Evolutionary conservation across 2,329 filamentous ascomycete species (phyloP), one percentile per base, ranked within the genome.

Genomic region (Hypomyces rosellus): DNA sequence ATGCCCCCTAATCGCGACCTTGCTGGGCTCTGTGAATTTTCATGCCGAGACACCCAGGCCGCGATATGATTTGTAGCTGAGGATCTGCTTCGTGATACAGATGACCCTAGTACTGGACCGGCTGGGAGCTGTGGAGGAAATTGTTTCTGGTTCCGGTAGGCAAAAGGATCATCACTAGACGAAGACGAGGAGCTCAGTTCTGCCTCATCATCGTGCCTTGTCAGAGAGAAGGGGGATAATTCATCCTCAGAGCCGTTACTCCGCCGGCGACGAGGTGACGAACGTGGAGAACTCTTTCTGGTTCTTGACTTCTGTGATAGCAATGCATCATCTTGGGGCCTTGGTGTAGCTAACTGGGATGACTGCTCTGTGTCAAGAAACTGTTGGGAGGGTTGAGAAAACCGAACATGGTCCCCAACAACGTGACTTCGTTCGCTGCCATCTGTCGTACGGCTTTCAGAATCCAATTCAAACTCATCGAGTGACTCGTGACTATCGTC

Each of bases 61-160:
- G 63, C 60, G 48, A 70, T 70, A 2, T 61, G 60, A 45, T 61
- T 64, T 36, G 64, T 65, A 34, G 61, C 61, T 14, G 61, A 58
- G 12, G 61, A 57, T 47, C 64, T 63, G 38, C 56, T 60, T 41
- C 54, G 56, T 13, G 49, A 54, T 11, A 51, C 57, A n/a, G 59
- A 58, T 2, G 57, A 49, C 7, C 53, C 57, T 41, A 54, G 45
- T 2, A 48, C 48, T 12, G 58, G 56, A 20, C 59, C 56, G 4
- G 64, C 61, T n/a, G 65, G 65, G 14, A 65, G 60, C 16, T 59
- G 53, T 8, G 65, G 65, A n/a, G 65, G 65, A 34, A 67, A 67
- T 6, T 62, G 58, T 16, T 64, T 57, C 13, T 63, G 56, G 37
- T 63, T 65, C 30, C 62, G 57, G 43, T 64, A 64, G 7, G 54